A percentile compares a stretch with the other conserved stretches of the same genome.
These are phyloP conservation scores for Cordyceps militaris DNA, from an alignment of 2,329 filamentous ascomycete genomes.

Conservation along the genomic window DNA sequence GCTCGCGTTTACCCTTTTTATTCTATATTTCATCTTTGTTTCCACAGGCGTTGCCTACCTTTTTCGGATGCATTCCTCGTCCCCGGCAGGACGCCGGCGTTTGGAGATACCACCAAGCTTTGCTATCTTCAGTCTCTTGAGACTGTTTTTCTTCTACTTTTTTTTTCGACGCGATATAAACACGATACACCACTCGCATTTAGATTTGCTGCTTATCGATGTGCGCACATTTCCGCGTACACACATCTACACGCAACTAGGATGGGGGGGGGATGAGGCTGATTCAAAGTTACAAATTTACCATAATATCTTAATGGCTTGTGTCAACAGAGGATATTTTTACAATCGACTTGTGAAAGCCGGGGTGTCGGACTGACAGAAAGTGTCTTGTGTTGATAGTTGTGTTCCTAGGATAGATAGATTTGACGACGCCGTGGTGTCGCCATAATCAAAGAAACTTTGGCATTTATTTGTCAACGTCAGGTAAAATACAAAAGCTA, in stretches of 20 bases:
- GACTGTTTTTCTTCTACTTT: background rate
- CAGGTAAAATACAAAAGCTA: background rate
- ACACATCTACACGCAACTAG: background rate
- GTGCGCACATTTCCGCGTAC: background rate
- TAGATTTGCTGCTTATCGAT: background rate
- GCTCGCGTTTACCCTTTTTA: background rate
- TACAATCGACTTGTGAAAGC: background rate
- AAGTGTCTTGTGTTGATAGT: background rate
- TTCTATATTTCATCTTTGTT: background rate
- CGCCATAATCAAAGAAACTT: constrained; percentile 4
- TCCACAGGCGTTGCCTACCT: background rate
- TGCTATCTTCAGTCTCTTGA: background rate
- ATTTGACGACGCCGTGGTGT: background rate
- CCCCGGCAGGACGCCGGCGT: constrained; percentile 19
- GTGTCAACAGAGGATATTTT: background rate
- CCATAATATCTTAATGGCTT: background rate
- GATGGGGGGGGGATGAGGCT: background rate
- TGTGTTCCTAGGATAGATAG: constrained; percentile 7
- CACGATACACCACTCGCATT: constrained; percentile 10
- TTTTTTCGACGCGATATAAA: background rate
- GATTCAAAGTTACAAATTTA: background rate
- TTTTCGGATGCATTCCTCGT: constrained; percentile 15
- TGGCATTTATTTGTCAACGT: background rate
- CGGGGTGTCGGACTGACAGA: background rate
- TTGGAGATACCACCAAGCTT: constrained; percentile 18